Conservation (phyloP, 2,329 filamentous ascomycete genomes). For the Alternaria dauci region DNA sequence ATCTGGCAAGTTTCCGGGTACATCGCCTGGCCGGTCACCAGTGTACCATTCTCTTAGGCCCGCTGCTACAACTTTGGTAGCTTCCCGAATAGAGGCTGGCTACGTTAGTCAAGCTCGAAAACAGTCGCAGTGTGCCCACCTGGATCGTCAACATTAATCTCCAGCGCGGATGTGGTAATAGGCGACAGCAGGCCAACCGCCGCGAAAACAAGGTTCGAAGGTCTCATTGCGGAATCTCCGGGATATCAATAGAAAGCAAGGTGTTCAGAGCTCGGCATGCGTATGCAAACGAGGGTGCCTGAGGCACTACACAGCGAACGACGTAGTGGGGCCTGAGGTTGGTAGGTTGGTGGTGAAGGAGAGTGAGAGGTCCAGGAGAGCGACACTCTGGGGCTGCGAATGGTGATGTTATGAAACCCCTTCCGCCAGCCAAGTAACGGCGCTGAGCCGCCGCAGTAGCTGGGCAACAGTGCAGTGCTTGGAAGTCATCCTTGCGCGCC, state of each 20-base stretch:
- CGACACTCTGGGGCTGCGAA: slow-evolving; percentile 10
- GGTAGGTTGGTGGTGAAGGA: slow-evolving; percentile 5
- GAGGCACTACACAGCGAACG: slow-evolving; percentile 22
- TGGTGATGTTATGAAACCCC: slow-evolving; percentile 28
- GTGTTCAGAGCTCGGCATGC: slow-evolving; percentile 10
- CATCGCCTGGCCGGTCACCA: slow-evolving; percentile 66
- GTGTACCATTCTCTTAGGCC: slow-evolving; percentile 71
- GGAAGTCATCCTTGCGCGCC: slow-evolving; percentile 15
- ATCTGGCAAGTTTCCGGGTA: slow-evolving; percentile 62
- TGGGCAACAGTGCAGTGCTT: slow-evolving; percentile 32
- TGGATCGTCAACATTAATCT: slow-evolving; percentile 29
- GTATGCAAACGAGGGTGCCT: slow-evolving; percentile 15
- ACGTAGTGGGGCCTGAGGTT: slow-evolving; percentile 10
- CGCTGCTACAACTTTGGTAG: slow-evolving; percentile 67
- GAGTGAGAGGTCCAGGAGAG: slow-evolving; percentile 5
- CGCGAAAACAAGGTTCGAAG: slow-evolving; percentile 22
- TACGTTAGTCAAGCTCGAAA: slow-evolving; percentile 13
- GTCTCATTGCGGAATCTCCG: slow-evolving; percentile 30
- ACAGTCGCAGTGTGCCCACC: slow-evolving; percentile 20
- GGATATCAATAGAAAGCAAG: slow-evolving; percentile 13
- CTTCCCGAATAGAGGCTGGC: slow-evolving; percentile 67
- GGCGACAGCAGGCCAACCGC: slow-evolving; percentile 28
- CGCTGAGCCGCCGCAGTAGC: slow-evolving; percentile 26
- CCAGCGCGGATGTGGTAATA: slow-evolving; percentile 24
- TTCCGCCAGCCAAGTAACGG: slow-evolving; percentile 29